Conservation (phyloP, 1,284 basidiomycete species). For the Stygiomarasmius scandens region DNA sequence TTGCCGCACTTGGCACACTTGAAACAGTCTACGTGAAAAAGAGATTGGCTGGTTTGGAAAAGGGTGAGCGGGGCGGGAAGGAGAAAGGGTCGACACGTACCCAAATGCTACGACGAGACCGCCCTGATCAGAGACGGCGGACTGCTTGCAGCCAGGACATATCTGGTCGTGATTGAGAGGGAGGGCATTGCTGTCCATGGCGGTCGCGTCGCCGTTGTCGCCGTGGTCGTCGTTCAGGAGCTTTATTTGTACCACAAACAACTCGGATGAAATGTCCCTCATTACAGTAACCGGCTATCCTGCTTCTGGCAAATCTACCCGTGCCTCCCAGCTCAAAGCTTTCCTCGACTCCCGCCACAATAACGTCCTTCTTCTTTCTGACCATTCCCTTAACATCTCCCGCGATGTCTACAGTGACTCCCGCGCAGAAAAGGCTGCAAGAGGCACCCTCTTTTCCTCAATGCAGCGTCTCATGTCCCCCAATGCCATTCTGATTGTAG, state of each 20-base stretch:
- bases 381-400: constrained; percentile 70
- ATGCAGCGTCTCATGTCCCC: constrained; percentile 75
- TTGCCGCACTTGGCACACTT: constrained; percentile 82
- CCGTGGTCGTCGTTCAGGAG: constrained; percentile 2
- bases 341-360: constrained; percentile 62
- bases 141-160: constrained; percentile 85
- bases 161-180: constrained; percentile 50
- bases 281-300: constrained; percentile 93
- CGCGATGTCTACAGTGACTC: constrained; percentile 73
- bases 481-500: constrained; percentile 85
- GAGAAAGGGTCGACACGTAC: constrained; percentile 44
- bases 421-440: constrained; percentile 80
- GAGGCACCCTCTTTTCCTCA: constrained; percentile 86
- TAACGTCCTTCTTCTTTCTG: constrained; percentile 75
- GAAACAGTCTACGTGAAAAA: constrained; percentile 84
- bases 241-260: not conserved
- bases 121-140: constrained; percentile 83
- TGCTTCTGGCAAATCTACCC: constrained; percentile 82
- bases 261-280: constrained; percentile 77
- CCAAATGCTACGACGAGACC: constrained; percentile 92
- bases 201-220: not conserved
- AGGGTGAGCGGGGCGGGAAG: constrained; percentile 17
- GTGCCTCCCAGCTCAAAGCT: constrained; percentile 67
- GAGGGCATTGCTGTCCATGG: constrained; percentile 10
- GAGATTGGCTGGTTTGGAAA: constrained; percentile 65